Conservation (phyloP, 768 basidiomycete species). For the Termitomyces sp. region DNA sequence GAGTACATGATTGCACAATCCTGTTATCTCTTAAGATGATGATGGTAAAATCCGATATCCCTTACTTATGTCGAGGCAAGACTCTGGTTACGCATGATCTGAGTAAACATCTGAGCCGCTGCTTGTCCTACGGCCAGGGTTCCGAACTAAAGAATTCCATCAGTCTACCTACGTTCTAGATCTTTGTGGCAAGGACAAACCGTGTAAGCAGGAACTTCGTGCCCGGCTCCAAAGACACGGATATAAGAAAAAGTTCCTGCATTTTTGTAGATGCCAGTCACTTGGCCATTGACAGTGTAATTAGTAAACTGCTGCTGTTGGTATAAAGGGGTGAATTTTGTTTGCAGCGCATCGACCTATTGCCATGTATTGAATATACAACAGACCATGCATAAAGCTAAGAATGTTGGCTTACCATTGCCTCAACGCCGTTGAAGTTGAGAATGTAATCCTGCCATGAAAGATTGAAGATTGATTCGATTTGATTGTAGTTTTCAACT, state of each 20-base stretch:
- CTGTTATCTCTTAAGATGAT: background rate
- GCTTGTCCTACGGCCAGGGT: conserved; percentile 33
- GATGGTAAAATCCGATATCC: background rate
- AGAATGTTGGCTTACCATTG: conserved; percentile 33
- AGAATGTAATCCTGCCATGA: conserved; percentile 40
- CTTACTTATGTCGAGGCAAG: conserved; percentile 11
- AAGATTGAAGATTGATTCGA: background rate
- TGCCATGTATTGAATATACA: background rate
- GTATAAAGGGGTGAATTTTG: conserved; percentile 36
- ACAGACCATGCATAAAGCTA: background rate
- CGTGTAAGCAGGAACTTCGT: conserved; percentile 43
- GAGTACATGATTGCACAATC: background rate
- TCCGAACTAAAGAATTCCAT: conserved; percentile 21
- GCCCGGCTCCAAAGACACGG: conserved; percentile 42
- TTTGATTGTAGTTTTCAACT: conserved; percentile 12
- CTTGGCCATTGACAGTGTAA: conserved; percentile 44
- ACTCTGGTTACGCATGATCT: conserved; percentile 29
- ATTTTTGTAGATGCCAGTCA: conserved; percentile 51
- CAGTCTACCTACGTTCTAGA: background rate
- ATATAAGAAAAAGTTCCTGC: conserved; percentile 53
- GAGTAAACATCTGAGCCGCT: conserved; percentile 38
- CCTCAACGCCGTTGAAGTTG: conserved; percentile 52
- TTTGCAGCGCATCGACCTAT: conserved; percentile 41
- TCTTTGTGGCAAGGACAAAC: conserved; percentile 14
- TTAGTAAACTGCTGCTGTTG: conserved; percentile 35